Percentiles rank a stretch among this genome's conserved stretches.
These are phyloP conservation scores for Lathyrus aphaca DNA, from an alignment of 306 rosid genomes.

Conservation along the genomic window DNA sequence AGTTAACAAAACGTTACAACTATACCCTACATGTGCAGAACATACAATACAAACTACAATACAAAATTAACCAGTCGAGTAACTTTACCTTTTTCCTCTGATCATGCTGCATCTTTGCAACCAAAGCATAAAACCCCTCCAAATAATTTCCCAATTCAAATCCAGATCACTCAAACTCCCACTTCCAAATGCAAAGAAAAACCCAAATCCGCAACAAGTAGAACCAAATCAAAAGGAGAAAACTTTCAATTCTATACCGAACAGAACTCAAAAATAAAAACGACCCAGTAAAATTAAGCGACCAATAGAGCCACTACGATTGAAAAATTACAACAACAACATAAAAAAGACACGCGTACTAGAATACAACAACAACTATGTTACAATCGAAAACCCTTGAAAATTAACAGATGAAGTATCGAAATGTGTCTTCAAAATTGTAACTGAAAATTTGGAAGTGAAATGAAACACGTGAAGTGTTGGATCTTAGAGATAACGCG, in stretches of 20 bases:
- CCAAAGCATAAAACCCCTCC: slow-evolving; percentile 55
- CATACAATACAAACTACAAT: slow-evolving; percentile 31
- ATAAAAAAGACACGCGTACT: slow-evolving; percentile 34
- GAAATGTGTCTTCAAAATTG: slow-evolving; percentile 46
- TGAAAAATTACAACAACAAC: not conserved
- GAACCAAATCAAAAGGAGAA: slow-evolving; percentile 4
- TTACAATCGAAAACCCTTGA: slow-evolving; percentile 35
- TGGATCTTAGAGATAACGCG: slow-evolving; percentile 51
- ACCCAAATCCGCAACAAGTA: not conserved
- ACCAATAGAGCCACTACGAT: slow-evolving; percentile 29
- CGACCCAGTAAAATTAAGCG: slow-evolving; percentile 33
- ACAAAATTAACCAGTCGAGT: slow-evolving; percentile 27
- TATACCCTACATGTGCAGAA: slow-evolving; percentile 9
- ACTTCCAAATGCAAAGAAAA: slow-evolving; percentile 40
- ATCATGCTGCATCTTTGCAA: slow-evolving; percentile 76
- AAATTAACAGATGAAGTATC: slow-evolving; percentile 45
- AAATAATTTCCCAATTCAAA: slow-evolving; percentile 43
- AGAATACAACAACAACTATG: slow-evolving; percentile 19
- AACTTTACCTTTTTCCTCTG: slow-evolving; percentile 87
- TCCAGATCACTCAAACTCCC: slow-evolving; percentile 55
- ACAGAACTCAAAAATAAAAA: slow-evolving; percentile 25
- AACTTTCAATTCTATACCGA: slow-evolving; percentile 31
- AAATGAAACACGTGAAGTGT: slow-evolving; percentile 32
- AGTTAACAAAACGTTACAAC: not conserved
- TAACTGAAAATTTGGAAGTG: slow-evolving; percentile 19